Conservation (phyloP, 2,329 filamentous ascomycete species). For the Neofusicoccum ribis region DNA sequence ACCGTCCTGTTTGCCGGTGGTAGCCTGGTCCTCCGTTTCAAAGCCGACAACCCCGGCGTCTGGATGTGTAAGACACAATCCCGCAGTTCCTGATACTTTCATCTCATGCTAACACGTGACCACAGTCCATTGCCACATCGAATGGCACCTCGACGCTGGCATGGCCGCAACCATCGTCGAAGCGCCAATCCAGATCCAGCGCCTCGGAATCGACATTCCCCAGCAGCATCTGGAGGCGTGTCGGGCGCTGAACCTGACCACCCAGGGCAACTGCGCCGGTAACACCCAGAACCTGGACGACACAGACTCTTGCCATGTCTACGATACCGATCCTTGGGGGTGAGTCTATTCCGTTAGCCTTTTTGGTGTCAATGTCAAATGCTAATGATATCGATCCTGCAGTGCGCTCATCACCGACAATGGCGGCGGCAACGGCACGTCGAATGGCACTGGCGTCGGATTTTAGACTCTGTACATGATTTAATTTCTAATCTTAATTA, state of each 20-base stretch:
- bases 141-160: slow-evolving; percentile 48
- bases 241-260: not conserved
- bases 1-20: slow-evolving; percentile 63
- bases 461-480: not conserved
- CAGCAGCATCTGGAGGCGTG: not conserved
- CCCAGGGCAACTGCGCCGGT: slow-evolving; percentile 20
- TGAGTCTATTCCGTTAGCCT: not conserved
- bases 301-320: not conserved
- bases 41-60: slow-evolving; percentile 62
- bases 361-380: not conserved
- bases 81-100: not conserved
- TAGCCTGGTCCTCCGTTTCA: slow-evolving; percentile 61
- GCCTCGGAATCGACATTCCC: not conserved
- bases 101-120: slow-evolving; percentile 58
- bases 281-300: not conserved
- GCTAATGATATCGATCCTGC: no score
- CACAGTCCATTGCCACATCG: slow-evolving; percentile 69
- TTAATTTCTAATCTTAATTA: not conserved
- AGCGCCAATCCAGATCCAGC: slow-evolving; percentile 27
- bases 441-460: not conserved
- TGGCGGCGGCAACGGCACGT: not conserved
- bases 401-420: not conserved
- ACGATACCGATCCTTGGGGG: slow-evolving; percentile 1
- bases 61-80: slow-evolving; percentile 41
- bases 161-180: slow-evolving; percentile 34